Evolutionary conservation across 305 asterid species (phyloP).

Genomic region (Rubia peregrina): DNA sequence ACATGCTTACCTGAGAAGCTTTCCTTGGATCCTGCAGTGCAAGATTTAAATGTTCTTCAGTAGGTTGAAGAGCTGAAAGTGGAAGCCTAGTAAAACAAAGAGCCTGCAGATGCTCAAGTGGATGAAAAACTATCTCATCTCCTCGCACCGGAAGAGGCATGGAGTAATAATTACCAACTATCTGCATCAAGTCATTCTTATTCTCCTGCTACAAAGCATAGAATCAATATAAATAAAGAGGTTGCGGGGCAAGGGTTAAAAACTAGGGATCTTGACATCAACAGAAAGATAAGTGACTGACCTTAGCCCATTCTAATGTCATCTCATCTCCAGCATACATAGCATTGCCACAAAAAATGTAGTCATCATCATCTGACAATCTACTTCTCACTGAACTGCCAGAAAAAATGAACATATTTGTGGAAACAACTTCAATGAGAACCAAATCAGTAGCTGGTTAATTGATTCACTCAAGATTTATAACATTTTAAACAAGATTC

Average conservation of each 20-base stretch:
- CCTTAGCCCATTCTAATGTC: constrained; percentile 81
- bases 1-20: constrained; percentile 52
- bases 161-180: constrained; percentile 69
- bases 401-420: constrained; percentile 25
- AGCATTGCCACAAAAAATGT: constrained; percentile 31
- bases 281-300: constrained; percentile 22
- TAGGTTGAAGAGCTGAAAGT: constrained; percentile 46
- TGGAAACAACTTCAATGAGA: not conserved
- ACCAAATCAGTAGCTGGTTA: not conserved
- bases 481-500: not conserved
- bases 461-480: not conserved
- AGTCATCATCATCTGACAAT: constrained; percentile 55
- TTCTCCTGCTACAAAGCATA: constrained; percentile 45
- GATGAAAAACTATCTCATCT: constrained; percentile 54
- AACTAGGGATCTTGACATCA: constrained; percentile 16
- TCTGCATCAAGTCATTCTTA: constrained; percentile 77
- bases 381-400: constrained; percentile 82
- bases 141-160: constrained; percentile 69
- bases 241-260: constrained; percentile 10
- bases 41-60: constrained; percentile 38
- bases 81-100: constrained; percentile 57
- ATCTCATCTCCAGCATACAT: constrained; percentile 44
- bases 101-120: constrained; percentile 81
- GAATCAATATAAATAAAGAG: constrained; percentile 6
- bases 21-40: constrained; percentile 34